Evolutionary conservation across 495 filamentous ascomycete species (phyloP), one percentile per base, ranked within the genome.

Genomic region (Aspergillus sparsus): DNA sequence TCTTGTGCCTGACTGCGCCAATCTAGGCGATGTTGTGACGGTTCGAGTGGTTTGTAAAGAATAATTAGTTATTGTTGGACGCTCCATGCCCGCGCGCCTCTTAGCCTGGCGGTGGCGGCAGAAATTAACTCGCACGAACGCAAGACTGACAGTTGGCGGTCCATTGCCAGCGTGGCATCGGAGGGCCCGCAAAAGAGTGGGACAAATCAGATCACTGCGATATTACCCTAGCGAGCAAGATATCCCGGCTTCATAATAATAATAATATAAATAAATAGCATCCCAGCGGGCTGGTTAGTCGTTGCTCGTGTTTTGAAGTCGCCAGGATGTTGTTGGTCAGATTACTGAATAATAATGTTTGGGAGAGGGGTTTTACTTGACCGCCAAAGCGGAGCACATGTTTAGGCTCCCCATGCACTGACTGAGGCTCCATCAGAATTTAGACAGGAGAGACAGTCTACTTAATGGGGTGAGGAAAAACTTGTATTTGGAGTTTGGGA

Each of bases 121-220:
- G 55, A 41, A 52, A 57, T 62, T 56, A 34, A 63, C 62, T 61
- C 50, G 57, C 27, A 47, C 51, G 50, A 58, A 56, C 33, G 50
- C 52, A 50, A 49, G 45, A 53, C 39, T 68, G 68, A 70, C 65
- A 68, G 68, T 50, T 68, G 62, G 59, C 67, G 50, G 35, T 16
- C 35, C 2, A 10, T 46, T 70, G 63, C 65, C 68, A 70, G 65
- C 65, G 65, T 70, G 68, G 68, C 65, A 65, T 55, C 50, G 27
- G 42, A 55, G 35, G n/a, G 2, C 5, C 33, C 35, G 16, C 52
- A 32, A 49, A 49, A 9, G 10, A 18, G 10, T 16, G 15, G 44
- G 16, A 47, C 44, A 47, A 47, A 47, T 47, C 44, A 47, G 6
- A 16, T 21, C 44, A 18, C 44, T 18, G 44, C 9, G 27, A 21